Percentiles rank a stretch among this genome's conserved stretches.
Conservation (phyloP, 1,284 basidiomycete species). For the Pulchroboletus neoregius region DNA sequence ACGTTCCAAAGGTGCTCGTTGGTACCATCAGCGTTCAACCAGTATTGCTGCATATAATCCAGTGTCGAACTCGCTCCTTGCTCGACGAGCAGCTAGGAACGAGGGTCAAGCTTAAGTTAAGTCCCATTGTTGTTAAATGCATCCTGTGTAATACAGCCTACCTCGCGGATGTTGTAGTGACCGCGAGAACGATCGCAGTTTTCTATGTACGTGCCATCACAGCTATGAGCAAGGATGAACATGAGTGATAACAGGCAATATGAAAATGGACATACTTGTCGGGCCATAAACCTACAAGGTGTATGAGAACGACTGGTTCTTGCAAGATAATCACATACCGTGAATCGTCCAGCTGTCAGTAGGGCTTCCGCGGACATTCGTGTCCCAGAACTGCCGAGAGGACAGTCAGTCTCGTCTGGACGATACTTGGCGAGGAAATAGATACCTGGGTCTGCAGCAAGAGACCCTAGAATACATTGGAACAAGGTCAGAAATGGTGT, state of each 20-base stretch:
- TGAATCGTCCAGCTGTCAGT: constrained; percentile 72
- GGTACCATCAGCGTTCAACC: constrained; percentile 60
- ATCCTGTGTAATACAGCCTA: constrained; percentile 19
- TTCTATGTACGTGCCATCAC: constrained; percentile 60
- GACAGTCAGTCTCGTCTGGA: constrained; percentile 1
- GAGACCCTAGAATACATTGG: constrained; percentile 43
- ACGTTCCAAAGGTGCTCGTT: constrained; percentile 74
- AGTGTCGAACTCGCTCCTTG: constrained; percentile 60
- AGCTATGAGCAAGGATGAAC: constrained; percentile 38
- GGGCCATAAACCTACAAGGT: constrained; percentile 59
- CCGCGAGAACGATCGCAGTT: constrained; percentile 64
- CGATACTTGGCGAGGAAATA: background rate
- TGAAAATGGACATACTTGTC: constrained; percentile 49
- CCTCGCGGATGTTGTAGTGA: constrained; percentile 53
- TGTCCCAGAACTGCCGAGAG: constrained; percentile 56
- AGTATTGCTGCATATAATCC: constrained; percentile 63
- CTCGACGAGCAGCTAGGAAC: constrained; percentile 48
- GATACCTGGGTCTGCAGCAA: constrained; percentile 59
- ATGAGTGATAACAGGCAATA: background rate
- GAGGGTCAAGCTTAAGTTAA: constrained; percentile 1
- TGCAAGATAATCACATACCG: constrained; percentile 39
- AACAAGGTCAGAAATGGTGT: background rate
- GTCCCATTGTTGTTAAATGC: background rate
- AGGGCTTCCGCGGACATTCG: constrained; percentile 59
- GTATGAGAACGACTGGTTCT: constrained; percentile 5